phyloP scores from a whole-genome alignment of 352 stramenopile species.

The Globisporangium acanthophoron region DNA sequence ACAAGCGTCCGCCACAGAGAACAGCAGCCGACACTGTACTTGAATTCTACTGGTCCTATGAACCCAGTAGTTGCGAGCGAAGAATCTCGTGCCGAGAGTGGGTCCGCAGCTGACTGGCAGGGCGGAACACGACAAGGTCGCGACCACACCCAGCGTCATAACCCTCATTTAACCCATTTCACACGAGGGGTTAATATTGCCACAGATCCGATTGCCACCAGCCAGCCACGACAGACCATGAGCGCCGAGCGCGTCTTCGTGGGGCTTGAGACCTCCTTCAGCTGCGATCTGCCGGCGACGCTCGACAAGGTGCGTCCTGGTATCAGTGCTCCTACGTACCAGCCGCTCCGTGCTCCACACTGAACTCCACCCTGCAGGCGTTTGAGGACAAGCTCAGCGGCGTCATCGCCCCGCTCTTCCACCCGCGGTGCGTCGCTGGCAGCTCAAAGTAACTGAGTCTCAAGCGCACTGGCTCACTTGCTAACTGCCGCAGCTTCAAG shows the following conservation, averaged over 20 bases:
- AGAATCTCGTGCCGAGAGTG: too few relatives aligned
- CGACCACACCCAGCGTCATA: too few relatives aligned
- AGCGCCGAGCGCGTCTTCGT: constrained; percentile 61
- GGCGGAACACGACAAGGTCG: too few relatives aligned
- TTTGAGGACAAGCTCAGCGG: constrained; percentile 78
- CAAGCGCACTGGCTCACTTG: not conserved
- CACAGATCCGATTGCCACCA: not conserved
- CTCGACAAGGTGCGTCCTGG: constrained; percentile 40
- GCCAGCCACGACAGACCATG: constrained; percentile 4
- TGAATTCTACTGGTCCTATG: too few relatives aligned
- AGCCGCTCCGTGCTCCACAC: not conserved
- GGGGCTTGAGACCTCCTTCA: constrained; percentile 71
- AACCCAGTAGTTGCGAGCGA: too few relatives aligned
- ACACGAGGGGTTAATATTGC: too few relatives aligned
- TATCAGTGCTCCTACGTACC: not conserved
- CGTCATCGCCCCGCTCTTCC: constrained; percentile 75
- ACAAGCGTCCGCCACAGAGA: too few relatives aligned
- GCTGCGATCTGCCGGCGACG: constrained; percentile 54
- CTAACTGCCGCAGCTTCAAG: constrained; percentile 37
- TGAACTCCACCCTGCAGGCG: constrained; percentile 24
- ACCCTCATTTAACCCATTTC: too few relatives aligned
- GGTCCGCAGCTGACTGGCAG: too few relatives aligned
- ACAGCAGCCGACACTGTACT: too few relatives aligned
- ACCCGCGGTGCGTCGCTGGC: constrained; percentile 43
- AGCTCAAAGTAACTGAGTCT: not conserved